These are phyloP conservation scores for Paramecium caudatum DNA, from an alignment of 73 alveolate species.

Conservation along the genomic window DNA sequence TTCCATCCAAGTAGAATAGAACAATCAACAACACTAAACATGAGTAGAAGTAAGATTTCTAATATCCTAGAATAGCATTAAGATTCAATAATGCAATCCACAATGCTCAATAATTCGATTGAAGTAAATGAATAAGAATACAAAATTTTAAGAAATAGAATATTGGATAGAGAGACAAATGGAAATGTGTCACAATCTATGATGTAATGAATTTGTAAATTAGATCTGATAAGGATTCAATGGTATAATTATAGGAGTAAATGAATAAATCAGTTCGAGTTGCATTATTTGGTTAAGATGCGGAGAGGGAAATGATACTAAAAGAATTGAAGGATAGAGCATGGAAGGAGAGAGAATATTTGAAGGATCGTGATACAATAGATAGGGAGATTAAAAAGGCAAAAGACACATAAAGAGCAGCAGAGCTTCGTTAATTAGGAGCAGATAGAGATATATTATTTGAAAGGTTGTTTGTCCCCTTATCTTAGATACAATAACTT, in stretches of 20 bases:
- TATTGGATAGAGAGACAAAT: constrained; percentile 26
- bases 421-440: constrained; percentile 35
- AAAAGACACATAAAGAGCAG: neutral
- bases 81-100: neutral
- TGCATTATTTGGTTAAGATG: constrained; percentile 59
- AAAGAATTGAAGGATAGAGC: constrained; percentile 57
- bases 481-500: constrained; percentile 1
- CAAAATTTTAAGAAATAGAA: constrained; percentile 41
- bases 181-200: constrained; percentile 15
- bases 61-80: neutral
- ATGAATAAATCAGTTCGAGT: constrained; percentile 48
- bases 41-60: constrained; percentile 18
- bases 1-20: neutral
- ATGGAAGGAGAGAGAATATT: constrained; percentile 56
- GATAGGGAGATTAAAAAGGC: constrained; percentile 55
- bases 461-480: neutral
- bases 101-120: constrained; percentile 41
- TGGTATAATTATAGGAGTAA: constrained; percentile 39
- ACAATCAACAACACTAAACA: constrained; percentile 18
- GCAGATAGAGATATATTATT: constrained; percentile 57
- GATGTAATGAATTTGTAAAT: neutral
- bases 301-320: constrained; percentile 65
- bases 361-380: constrained; percentile 53
- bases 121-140: constrained; percentile 48
- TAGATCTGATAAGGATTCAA: constrained; percentile 15